Percentiles rank a stretch among this genome's conserved stretches.
phyloP scores from a whole-genome alignment of 2,329 filamentous ascomycete species.

The Cladophialophora psammophila region DNA sequence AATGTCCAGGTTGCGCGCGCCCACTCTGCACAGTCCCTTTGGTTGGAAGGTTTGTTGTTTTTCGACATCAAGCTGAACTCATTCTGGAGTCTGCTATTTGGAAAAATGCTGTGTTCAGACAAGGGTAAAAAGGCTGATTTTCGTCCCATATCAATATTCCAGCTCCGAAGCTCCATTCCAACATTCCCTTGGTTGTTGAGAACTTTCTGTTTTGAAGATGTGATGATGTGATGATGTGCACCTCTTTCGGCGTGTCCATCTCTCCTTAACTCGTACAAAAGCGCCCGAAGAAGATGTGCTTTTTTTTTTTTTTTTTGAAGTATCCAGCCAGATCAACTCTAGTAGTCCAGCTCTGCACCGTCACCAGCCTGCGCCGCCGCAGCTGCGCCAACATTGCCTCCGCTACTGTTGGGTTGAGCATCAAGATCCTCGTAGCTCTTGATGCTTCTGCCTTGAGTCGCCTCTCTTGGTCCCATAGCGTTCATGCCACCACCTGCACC shows the following conservation, averaged over 20 bases:
- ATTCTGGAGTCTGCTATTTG: background rate
- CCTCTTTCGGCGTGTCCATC: background rate
- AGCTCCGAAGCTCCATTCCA: slow-evolving; percentile 1
- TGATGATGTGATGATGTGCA: background rate
- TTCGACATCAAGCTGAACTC: background rate
- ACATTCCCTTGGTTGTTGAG: background rate
- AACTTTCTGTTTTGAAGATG: background rate
- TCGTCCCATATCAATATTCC: background rate
- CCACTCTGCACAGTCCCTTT: no score
- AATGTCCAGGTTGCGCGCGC: no score
- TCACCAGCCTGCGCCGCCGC: slow-evolving; percentile 30
- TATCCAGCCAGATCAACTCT: slow-evolving; percentile 19
- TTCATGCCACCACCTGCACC: slow-evolving; percentile 73
- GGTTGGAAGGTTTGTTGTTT: background rate
- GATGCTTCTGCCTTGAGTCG: slow-evolving; percentile 87
- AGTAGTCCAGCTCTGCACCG: slow-evolving; percentile 37
- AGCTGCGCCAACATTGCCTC: slow-evolving; percentile 43
- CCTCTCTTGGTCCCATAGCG: slow-evolving; percentile 84
- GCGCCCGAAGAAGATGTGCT: background rate
- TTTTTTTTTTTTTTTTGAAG: background rate
- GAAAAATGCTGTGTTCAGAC: background rate
- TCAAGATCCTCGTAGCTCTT: slow-evolving; percentile 99
- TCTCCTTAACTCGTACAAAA: background rate
- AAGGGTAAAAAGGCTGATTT: background rate
- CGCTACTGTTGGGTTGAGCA: slow-evolving; percentile 59